Evolutionary conservation across 2,329 filamentous ascomycete genomes (phyloP).

Genomic region (Fusarium staphyleae): DNA sequence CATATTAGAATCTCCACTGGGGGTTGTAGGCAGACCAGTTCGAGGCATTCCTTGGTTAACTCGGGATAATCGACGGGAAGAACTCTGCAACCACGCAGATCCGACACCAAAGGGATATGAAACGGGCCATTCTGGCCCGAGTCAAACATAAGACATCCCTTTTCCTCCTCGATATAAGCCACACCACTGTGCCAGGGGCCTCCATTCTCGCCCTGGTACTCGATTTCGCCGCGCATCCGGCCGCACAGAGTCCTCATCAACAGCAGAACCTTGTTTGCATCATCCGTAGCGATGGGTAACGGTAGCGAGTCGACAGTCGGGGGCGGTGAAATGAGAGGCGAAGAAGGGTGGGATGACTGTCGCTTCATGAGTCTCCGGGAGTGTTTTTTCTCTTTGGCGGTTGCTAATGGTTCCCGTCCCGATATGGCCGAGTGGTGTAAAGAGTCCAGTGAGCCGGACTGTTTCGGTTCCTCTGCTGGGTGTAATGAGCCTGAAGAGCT

Average conservation of each 20-base stretch:
- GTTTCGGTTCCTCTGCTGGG: slow-evolving; percentile 57
- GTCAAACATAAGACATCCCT: slow-evolving; percentile 77
- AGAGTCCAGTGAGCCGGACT: slow-evolving; percentile 50
- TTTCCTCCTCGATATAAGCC: slow-evolving; percentile 79
- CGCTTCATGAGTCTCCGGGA: slow-evolving; percentile 63
- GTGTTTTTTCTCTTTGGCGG: slow-evolving; percentile 52
- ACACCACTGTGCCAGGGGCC: slow-evolving; percentile 74
- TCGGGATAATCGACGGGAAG: slow-evolving; percentile 60
- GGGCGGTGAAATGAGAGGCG: slow-evolving; percentile 60
- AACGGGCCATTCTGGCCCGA: slow-evolving; percentile 70
- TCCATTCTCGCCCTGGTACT: slow-evolving; percentile 69
- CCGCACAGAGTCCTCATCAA: slow-evolving; percentile 82
- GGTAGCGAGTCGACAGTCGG: slow-evolving; percentile 68
- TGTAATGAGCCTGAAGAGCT: slow-evolving; percentile 66
- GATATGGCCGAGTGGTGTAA: slow-evolving; percentile 52
- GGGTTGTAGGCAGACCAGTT: slow-evolving; percentile 60
- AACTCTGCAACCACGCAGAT: slow-evolving; percentile 77
- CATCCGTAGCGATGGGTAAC: slow-evolving; percentile 66
- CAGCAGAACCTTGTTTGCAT: slow-evolving; percentile 74
- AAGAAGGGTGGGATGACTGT: slow-evolving; percentile 63
- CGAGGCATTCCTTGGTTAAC: slow-evolving; percentile 57
- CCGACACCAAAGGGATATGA: slow-evolving; percentile 72
- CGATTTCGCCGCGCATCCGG: slow-evolving; percentile 79
- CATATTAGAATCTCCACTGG: slow-evolving; percentile 70
- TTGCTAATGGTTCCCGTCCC: slow-evolving; percentile 46